phyloP scores from a whole-genome alignment of 129 eudicot genomes.

The Deinandra increscens region DNA sequence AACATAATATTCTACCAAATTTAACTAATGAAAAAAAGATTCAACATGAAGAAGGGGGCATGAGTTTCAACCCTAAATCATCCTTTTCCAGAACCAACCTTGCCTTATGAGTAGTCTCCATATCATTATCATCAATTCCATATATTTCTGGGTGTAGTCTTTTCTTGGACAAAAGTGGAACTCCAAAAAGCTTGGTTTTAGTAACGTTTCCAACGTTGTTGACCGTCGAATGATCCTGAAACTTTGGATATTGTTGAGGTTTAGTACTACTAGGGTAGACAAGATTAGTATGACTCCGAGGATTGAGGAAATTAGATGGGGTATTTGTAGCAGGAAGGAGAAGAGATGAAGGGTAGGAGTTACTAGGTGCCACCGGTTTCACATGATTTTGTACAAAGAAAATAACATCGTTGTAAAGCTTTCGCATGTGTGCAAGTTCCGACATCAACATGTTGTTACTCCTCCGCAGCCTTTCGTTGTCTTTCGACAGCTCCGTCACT shows the following conservation, averaged over 20 bases:
- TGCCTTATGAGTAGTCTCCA: conserved; percentile 57
- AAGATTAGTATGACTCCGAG: no score
- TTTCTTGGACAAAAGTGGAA: conserved; percentile 70
- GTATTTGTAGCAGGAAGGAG: conserved; percentile 24
- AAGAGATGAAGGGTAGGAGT: conserved; percentile 45
- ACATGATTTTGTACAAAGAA: conserved; percentile 94
- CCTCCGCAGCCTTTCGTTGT: conserved; percentile 77
- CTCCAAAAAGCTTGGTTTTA: conserved; percentile 76
- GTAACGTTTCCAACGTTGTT: conserved; percentile 16
- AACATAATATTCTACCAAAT: no score
- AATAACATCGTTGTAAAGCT: conserved; percentile 84
- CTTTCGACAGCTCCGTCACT: conserved; percentile 64
- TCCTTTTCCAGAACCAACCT: conserved; percentile 69
- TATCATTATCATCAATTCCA: conserved; percentile 18
- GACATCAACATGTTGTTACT: conserved; percentile 82
- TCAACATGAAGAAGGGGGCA: conserved; percentile 79
- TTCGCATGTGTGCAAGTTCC: conserved; percentile 85
- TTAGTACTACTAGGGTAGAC: conserved; percentile 14
- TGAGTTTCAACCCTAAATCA: conserved; percentile 89
- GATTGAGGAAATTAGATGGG: conserved; percentile 7
- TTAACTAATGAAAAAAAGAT: neutral
- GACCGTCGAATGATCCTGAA: conserved; percentile 18
- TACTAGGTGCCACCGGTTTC: conserved; percentile 69
- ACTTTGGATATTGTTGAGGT: conserved; percentile 17
- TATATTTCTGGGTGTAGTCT: conserved; percentile 65